These are phyloP conservation scores for Pichia californica DNA, from an alignment of 805 yeast species.

Conservation along the genomic window DNA sequence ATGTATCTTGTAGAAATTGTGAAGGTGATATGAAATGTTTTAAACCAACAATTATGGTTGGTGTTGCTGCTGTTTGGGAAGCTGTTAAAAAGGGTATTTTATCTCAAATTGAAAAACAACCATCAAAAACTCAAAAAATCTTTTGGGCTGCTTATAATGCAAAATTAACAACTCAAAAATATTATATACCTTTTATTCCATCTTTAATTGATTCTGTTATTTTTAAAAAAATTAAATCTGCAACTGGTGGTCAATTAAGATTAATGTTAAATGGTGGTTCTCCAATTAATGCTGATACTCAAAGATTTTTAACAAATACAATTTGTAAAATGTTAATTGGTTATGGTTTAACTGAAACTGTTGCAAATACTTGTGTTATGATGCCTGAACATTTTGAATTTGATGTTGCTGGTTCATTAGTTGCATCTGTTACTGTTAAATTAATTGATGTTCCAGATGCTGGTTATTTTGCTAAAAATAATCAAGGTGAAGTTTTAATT, in stretches of 20 bases:
- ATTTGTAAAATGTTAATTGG: constrained; percentile 88
- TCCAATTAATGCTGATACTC: constrained; percentile 76
- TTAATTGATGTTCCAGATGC: constrained; percentile 87
- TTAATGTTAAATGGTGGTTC: constrained; percentile 86
- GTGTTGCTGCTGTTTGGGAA: constrained; percentile 99
- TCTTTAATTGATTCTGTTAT: constrained; percentile 60
- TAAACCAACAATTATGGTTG: constrained; percentile 92
- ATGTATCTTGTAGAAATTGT: constrained; percentile 75
- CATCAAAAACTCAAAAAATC: constrained; percentile 62
- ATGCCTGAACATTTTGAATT: constrained; percentile 60
- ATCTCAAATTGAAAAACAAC: constrained; percentile 61
- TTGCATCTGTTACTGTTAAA: constrained; percentile 80
- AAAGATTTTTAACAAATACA: constrained; percentile 66
- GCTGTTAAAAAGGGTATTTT: constrained; percentile 87
- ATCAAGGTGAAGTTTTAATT: constrained; percentile 89
- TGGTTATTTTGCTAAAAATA: constrained; percentile 81
- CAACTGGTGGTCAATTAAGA: constrained; percentile 88
- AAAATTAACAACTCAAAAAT: constrained; percentile 55
- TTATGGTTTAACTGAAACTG: constrained; percentile 94
- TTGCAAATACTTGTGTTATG: constrained; percentile 75
- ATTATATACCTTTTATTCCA: constrained; percentile 75
- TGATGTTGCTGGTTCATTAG: constrained; percentile 77
- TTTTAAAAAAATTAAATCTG: constrained; percentile 83
- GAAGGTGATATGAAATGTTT: constrained; percentile 81
- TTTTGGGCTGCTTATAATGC: constrained; percentile 87